Conservation (phyloP, 805 yeast species). For the Schwanniomyces vanrijiae region DNA sequence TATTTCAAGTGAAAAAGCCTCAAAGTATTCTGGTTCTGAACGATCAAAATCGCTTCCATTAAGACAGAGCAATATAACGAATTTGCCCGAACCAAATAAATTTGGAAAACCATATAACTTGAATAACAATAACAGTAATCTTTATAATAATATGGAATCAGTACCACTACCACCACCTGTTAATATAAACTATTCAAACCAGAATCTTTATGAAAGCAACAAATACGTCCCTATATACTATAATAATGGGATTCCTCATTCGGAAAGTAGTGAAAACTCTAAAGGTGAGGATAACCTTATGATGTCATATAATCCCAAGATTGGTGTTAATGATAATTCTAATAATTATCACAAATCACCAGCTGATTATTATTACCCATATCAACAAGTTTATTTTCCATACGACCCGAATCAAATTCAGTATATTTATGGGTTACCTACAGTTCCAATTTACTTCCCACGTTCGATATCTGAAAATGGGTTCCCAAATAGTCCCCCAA, state of each 20-base stretch:
- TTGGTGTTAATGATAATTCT: constrained; percentile 11
- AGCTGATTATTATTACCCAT: constrained; percentile 26
- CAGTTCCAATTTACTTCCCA: constrained; percentile 14
- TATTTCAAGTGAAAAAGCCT: not conserved
- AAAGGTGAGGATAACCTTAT: constrained; percentile 9
- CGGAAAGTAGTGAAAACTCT: not conserved
- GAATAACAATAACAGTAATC: not conserved
- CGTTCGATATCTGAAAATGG: constrained; percentile 1
- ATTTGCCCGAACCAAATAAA: not conserved
- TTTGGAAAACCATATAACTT: not conserved
- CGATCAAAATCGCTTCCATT: not conserved
- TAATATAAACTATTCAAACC: not conserved
- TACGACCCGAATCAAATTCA: constrained; percentile 16
- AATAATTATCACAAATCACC: constrained; percentile 15
- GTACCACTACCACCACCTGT: not conserved
- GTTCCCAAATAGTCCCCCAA: not conserved
- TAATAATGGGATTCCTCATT: not conserved
- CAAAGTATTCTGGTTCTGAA: not conserved
- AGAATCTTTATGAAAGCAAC: not conserved
- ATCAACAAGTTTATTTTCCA: constrained; percentile 25
- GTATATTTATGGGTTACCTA: constrained; percentile 6
- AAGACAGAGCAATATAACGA: not conserved
- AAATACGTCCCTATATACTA: not conserved
- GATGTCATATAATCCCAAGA: constrained; percentile 17
- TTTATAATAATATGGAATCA: not conserved